These are phyloP conservation scores for Alternaria gansuensis DNA, from an alignment of 2,329 filamentous ascomycete genomes.

Conservation along the genomic window DNA sequence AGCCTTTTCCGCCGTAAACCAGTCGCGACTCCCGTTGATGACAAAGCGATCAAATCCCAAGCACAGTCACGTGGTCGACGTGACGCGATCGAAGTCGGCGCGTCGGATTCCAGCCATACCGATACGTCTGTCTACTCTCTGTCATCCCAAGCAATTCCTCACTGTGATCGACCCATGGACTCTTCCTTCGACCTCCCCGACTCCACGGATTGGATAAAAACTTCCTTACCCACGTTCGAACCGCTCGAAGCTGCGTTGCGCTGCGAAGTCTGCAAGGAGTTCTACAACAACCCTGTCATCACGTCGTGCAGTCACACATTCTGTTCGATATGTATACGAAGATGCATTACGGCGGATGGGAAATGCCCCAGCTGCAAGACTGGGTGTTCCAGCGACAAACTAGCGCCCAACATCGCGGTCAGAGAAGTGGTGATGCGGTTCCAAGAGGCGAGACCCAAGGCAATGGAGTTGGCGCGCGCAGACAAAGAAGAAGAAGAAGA, in stretches of 20 bases:
- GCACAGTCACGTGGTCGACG: slow-evolving; percentile 29
- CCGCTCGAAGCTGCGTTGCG: slow-evolving; percentile 84
- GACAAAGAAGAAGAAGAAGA: slow-evolving; percentile 43
- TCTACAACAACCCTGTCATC: slow-evolving; percentile 92
- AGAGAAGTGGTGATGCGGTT: slow-evolving; percentile 87
- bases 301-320: slow-evolving; percentile 96
- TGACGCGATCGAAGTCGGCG: slow-evolving; percentile 27
- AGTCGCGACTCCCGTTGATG: slow-evolving; percentile 9
- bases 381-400: slow-evolving; percentile 80
- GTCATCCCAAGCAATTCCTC: slow-evolving; percentile 16
- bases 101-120: slow-evolving; percentile 15
- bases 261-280: slow-evolving; percentile 98
- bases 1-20: background rate
- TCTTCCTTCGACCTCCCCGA: slow-evolving; percentile 65
- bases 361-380: slow-evolving; percentile 87
- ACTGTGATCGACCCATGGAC: slow-evolving; percentile 38
- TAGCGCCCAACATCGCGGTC: slow-evolving; percentile 84
- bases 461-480: slow-evolving; percentile 70
- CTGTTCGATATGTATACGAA: slow-evolving; percentile 92
- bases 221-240: slow-evolving; percentile 71
- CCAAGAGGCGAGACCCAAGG: slow-evolving; percentile 66
- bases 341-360: slow-evolving; percentile 81
- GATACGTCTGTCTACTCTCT: slow-evolving; percentile 21
- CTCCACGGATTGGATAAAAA: slow-evolving; percentile 85
- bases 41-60: slow-evolving; percentile 14